Base-by-base conservation (phyloP, 139 green algal species). In the Chlamydomonas sphaeroides region DNA sequence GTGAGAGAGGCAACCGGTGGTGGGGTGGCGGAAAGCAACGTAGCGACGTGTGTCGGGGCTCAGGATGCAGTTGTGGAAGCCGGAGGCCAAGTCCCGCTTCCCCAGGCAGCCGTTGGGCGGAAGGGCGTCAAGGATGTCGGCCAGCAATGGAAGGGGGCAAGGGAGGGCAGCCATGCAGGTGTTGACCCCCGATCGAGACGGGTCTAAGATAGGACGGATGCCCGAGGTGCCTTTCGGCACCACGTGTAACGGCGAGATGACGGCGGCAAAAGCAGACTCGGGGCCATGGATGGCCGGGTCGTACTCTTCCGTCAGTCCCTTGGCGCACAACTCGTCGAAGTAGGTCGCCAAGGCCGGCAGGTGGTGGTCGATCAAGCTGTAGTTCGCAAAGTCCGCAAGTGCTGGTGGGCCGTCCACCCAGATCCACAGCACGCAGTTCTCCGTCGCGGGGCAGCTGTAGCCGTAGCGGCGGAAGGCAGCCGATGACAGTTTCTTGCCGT, bases 171-270 rank as follows among this genome's bases (percentile, higher is more conserved):
- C 2, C 72, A 80, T 80, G 56, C 10, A 23, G 23, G 23, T 35
- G 38, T 80, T 80, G 30, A 80, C 61, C n/a, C 72, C 72, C 3
- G 72, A 39, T 8, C 25, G 3, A 17, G 56, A 38, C 15, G 72
- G 72, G 49, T 80, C 72, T 7, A 69, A 26, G n/a, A 80, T 61
- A 14, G 61, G 61, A 6, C 72, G 53, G 49, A 80, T 56, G 28
- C 2, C 11, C 2, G 3, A 5, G n/a, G 21, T 28, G 6, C 11
- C 8, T 18, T 75, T 75, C 30, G 61, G 15, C 1, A 61, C 36
- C 30, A 61, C 72, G 30, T 61, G 48, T 45, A 80, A 33, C 20
- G 72, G 72, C 26, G 18, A 68, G 56, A 80, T 68, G 57, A 68
- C 61, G 33, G 39, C 26, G 15, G 49, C 72, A 65, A 80, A 80